Percentiles rank a stretch among this genome's conserved stretches.
These are phyloP conservation scores for Tricholoma furcatifolium DNA, from an alignment of 768 basidiomycete genomes.

Conservation along the genomic window DNA sequence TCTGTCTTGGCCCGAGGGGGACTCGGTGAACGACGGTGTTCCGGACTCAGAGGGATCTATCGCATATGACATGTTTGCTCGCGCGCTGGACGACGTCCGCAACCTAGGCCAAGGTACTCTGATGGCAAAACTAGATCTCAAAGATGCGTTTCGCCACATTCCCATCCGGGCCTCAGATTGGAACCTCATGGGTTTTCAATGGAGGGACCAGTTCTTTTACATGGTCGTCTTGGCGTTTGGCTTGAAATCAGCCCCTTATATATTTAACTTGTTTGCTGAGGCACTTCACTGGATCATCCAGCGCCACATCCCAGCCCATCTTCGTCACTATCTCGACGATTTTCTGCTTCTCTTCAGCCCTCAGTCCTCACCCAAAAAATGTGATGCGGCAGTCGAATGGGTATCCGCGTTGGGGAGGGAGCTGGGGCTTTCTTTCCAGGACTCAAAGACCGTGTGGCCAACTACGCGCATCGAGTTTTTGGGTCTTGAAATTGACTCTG, in stretches of 20 bases:
- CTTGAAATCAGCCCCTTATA: constrained; percentile 31
- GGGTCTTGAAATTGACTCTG: constrained; percentile 19
- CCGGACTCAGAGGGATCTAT: constrained; percentile 27
- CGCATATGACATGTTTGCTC: constrained; percentile 27
- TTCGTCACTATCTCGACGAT: constrained; percentile 35
- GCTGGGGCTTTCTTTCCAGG: constrained; percentile 32
- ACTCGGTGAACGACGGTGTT: constrained; percentile 29
- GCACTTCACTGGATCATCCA: constrained; percentile 40
- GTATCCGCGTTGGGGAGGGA: constrained; percentile 13
- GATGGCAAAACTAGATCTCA: constrained; percentile 34
- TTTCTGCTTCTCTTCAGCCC: too few relatives aligned
- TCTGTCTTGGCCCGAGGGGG: constrained; percentile 17
- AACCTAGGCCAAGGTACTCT: constrained; percentile 24
- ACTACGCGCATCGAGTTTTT: constrained; percentile 21
- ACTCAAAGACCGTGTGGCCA: constrained; percentile 28
- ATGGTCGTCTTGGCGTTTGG: constrained; percentile 32
- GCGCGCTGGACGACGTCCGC: constrained; percentile 20
- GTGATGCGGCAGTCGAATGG: constrained; percentile 17
- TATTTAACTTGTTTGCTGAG: constrained; percentile 39
- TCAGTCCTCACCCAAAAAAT: too few relatives aligned
- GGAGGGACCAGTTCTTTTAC: constrained; percentile 27
- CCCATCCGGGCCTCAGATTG: constrained; percentile 28
- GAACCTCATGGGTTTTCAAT: constrained; percentile 31
- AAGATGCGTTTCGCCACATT: constrained; percentile 36
- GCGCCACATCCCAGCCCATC: constrained; percentile 27